Evolutionary conservation across 805 yeast species (phyloP), one percentile per base, ranked within the genome.

Genomic region (Pichia paraexigua): DNA sequence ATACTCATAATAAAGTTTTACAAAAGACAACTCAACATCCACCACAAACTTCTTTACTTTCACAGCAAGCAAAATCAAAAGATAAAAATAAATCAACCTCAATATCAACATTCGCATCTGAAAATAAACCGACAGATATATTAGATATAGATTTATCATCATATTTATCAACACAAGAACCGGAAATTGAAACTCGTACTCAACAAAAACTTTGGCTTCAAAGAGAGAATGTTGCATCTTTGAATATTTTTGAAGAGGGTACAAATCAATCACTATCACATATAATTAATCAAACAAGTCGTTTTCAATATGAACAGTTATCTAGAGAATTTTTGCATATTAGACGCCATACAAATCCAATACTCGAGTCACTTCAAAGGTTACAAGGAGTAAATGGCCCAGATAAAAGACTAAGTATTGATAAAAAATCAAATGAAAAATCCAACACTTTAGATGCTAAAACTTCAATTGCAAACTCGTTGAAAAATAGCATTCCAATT

Each of bases 131-230:
- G 7, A 9, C n/a, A 17, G 44, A 48, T 18, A 13, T 25, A 35
- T 4, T 41, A 15, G 48, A 53, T 18, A 41, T 56, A 30, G 58
- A 56, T 37, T 53, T 60, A 45, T 53, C 56, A 20, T 55, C 60
- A 1, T 60, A 41, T 74, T 71, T 61, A 59, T 76, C 50, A 68
- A 68, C 54, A 48, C 60, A 55, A 57, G 66, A 51, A 54, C 66
- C 67, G 0, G 70, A 70, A 48, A 63, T 70, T 28, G 87, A 82
- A 54, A 81, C 87, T 1, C 74, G 96, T 68, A 87, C 95, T 0
- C 96, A 88, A 62, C 94, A 86, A 62, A 77, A 83, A 55, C 73
- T 89, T 48, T 87, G 95, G 95, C 70, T 88, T 35, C 95, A 86
- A 64, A 72, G 92, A 56, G 92, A 86, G 57, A 64, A 62, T 48